A percentile compares a stretch with the other conserved stretches of the same genome.
Evolutionary conservation across 768 basidiomycete species (phyloP).

Genomic region (Lactifluus subvellereus): DNA sequence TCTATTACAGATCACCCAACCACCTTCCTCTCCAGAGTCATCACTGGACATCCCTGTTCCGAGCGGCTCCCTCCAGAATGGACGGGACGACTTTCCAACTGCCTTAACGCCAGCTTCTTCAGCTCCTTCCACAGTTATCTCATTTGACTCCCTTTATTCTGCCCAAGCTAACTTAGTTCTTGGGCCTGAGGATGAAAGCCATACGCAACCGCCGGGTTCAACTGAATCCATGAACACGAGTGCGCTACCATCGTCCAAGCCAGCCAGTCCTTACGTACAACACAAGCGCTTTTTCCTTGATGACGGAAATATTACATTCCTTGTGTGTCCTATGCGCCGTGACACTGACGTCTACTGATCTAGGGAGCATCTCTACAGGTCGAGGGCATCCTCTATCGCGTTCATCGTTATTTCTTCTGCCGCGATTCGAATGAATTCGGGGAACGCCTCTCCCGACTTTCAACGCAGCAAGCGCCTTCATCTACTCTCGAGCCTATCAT

Average conservation of each 20-base stretch:
- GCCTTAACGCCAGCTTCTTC: neutral
- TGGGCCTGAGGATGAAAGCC: neutral
- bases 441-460: neutral
- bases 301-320: slow-evolving; percentile 14
- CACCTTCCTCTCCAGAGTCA: too few relatives aligned
- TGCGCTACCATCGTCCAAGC: neutral
- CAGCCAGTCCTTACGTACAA: neutral
- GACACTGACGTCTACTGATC: neutral
- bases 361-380: neutral
- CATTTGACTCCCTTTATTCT: slow-evolving; percentile 1
- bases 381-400: slow-evolving; percentile 9
- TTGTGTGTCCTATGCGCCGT: neutral
- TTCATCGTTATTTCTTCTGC: slow-evolving; percentile 20
- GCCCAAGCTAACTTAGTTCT: neutral
- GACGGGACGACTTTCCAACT: too few relatives aligned
- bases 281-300: slow-evolving; percentile 15
- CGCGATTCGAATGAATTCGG: slow-evolving; percentile 10
- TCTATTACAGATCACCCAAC: too few relatives aligned
- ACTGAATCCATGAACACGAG: neutral
- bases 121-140: neutral
- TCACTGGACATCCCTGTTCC: too few relatives aligned
- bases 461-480: neutral
- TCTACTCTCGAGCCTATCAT: neutral
- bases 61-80: too few relatives aligned
- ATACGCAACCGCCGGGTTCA: neutral